Evolutionary conservation across 495 filamentous ascomycete species (phyloP).

Genomic region (Penicillium soppii): DNA sequence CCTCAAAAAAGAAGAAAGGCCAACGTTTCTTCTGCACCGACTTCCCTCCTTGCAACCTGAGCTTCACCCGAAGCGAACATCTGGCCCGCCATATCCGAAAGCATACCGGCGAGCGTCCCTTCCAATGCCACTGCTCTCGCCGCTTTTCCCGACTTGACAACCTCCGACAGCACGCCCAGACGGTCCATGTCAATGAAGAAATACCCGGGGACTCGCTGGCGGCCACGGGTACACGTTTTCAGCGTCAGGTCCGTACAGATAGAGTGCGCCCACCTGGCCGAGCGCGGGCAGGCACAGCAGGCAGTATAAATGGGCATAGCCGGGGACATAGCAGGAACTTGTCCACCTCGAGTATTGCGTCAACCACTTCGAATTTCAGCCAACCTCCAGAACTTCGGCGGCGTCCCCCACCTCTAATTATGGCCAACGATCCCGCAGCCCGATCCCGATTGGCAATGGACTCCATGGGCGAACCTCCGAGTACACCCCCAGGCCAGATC

Average conservation of each 20-base stretch:
- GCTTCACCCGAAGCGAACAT: conserved; percentile 96
- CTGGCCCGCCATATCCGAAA: conserved; percentile 94
- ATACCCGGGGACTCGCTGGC: conserved; percentile 92
- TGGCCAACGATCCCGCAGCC: conserved; percentile 66
- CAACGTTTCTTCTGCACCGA: conserved; percentile 98
- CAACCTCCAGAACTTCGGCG: conserved; percentile 60
- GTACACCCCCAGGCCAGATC: conserved; percentile 48
- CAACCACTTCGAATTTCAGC: conserved; percentile 70
- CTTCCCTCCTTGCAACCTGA: conserved; percentile 89
- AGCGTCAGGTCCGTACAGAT: conserved; percentile 87
- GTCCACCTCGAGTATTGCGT: conserved; percentile 81
- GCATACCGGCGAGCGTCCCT: conserved; percentile 96
- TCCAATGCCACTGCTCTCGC: conserved; percentile 93
- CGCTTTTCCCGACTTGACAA: conserved; percentile 98
- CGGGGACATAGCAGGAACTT: conserved; percentile 81
- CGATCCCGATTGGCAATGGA: conserved; percentile 64
- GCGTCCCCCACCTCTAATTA: conserved; percentile 78
- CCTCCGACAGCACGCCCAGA: conserved; percentile 93
- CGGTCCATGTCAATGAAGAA: conserved; percentile 96
- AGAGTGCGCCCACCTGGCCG: conserved; percentile 72
- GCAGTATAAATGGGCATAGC: conserved; percentile 63
- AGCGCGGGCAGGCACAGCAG: conserved; percentile 70
- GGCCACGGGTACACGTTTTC: conserved; percentile 89
- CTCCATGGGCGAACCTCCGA: conserved; percentile 47
- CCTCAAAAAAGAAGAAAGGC: conserved; percentile 91